Evolutionary conservation across 1,139 yeast genomes (phyloP), one percentile per base, ranked within the genome.

Genomic region (Taiozyma onychis): DNA sequence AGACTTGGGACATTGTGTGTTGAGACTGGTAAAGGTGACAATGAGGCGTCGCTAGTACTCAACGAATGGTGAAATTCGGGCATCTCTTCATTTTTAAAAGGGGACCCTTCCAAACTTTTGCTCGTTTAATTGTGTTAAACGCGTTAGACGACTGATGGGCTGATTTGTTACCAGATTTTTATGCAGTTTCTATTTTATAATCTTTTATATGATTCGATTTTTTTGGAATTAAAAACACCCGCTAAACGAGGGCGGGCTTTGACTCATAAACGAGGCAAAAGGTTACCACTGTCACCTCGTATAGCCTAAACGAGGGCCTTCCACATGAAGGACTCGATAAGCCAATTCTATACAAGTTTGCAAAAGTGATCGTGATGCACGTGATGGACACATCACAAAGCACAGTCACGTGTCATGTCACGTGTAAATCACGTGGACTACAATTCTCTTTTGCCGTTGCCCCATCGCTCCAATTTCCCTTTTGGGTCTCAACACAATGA

Each of bases 1-100:
- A 49, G 41, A 51, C 52, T 27, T 46, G 50, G 7, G 54, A 51
- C 54, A 51, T 51, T 27, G n/a, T 14, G 35, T 32, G 35, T 32
- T 32, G 18, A 32, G 35, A n/a, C 18, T 14, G 18, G 6, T 32
- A n/a, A 32, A 32, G 18, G 35, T 6, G 18, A 32, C 18, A n/a
- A 32, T n/a, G 14, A 8, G 35, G 35, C 35, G 18, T 32, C 8
- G 18, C 14, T 32, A 7, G 6, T 18, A 32, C 16, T 32, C 18
- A 32, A 6, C 2, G 7, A n/a, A n/a, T n/a, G 35, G 16, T 10
- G 8, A 9, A 30, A 32, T n/a, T 32, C 14, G 24, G 41, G 24
- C 22, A 37, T 16, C 24, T 18, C 6, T 18, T 37, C 18, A 18
- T 7, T 10, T 37, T 37, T 37, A 37, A 16, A 37, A 7, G 24